These are phyloP conservation scores for Xanthoparmelia taractica DNA, from an alignment of 495 filamentous ascomycete species.

Conservation along the genomic window DNA sequence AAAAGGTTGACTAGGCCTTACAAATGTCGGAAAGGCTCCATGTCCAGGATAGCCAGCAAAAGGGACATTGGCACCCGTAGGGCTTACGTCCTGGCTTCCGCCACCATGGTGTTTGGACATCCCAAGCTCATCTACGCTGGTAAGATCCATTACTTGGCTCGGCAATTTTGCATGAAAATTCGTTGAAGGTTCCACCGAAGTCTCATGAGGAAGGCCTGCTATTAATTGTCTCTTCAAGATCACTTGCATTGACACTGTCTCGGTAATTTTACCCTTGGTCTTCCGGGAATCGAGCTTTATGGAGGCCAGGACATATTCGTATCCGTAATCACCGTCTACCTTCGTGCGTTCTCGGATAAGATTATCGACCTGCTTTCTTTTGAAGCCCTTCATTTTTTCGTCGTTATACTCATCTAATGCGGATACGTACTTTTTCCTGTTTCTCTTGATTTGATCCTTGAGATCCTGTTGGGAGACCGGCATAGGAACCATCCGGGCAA, in stretches of 20 bases:
- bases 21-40: neutral
- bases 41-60: neutral
- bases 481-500: neutral
- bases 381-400: slow-evolving; percentile 3
- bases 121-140: neutral
- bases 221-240: slow-evolving; percentile 1
- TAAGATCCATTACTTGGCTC: neutral
- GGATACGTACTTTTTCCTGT: neutral
- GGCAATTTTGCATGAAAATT: neutral
- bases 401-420: neutral
- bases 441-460: neutral
- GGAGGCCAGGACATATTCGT: slow-evolving; percentile 4
- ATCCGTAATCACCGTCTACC: slow-evolving; percentile 5
- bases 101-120: neutral
- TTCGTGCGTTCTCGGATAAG: neutral
- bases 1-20: neutral
- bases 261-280: neutral
- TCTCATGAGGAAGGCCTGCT: neutral
- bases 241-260: slow-evolving; percentile 4
- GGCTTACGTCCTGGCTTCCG: neutral
- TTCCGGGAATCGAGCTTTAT: slow-evolving; percentile 5
- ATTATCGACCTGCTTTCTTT: slow-evolving; percentile 7
- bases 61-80: neutral
- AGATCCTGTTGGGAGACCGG: neutral
- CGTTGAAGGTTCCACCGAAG: neutral